Evolutionary conservation across 2,329 filamentous ascomycete species (phyloP).

Genomic region (Orbilia javanica): DNA sequence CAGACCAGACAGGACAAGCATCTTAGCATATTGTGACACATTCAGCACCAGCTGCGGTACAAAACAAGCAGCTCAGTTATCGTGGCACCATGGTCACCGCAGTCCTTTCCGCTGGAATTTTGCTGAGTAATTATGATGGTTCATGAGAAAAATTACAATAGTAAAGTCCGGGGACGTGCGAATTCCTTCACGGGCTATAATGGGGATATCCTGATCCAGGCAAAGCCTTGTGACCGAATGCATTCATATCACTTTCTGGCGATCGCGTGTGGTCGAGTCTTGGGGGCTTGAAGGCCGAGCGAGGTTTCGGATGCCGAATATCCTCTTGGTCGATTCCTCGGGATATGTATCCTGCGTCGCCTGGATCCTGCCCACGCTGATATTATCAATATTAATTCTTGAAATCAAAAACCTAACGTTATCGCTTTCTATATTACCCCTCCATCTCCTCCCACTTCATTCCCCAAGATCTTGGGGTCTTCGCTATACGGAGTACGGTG

Average conservation of each 20-base stretch:
- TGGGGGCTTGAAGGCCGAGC: not conserved
- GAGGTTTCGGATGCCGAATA: slow-evolving; percentile 1
- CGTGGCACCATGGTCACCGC: slow-evolving; percentile 5
- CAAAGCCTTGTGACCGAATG: slow-evolving; percentile 11
- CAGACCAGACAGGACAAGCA: not conserved
- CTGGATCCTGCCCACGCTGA: not conserved
- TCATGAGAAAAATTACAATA: not conserved
- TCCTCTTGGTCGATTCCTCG: not conserved
- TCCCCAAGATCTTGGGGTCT: not conserved
- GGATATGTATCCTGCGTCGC: not conserved
- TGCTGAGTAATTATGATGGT: slow-evolving; percentile 1
- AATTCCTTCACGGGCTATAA: not conserved
- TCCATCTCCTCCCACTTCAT: not conserved
- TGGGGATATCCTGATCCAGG: slow-evolving; percentile 3
- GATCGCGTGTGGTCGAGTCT: not conserved
- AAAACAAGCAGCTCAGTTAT: slow-evolving; percentile 4
- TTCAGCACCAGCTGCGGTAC: not conserved
- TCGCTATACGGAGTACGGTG: not conserved
- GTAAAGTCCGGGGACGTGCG: not conserved
- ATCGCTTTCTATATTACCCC: slow-evolving; percentile 1
- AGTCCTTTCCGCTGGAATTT: not conserved
- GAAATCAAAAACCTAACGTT: not conserved
- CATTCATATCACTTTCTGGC: slow-evolving; percentile 15
- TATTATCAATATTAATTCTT: too few species aligned
- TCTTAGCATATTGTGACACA: slow-evolving; percentile 33